Base-by-base conservation (phyloP, 2,329 filamentous ascomycete genomes). In the Hawksworthiomyces lignivorus region DNA sequence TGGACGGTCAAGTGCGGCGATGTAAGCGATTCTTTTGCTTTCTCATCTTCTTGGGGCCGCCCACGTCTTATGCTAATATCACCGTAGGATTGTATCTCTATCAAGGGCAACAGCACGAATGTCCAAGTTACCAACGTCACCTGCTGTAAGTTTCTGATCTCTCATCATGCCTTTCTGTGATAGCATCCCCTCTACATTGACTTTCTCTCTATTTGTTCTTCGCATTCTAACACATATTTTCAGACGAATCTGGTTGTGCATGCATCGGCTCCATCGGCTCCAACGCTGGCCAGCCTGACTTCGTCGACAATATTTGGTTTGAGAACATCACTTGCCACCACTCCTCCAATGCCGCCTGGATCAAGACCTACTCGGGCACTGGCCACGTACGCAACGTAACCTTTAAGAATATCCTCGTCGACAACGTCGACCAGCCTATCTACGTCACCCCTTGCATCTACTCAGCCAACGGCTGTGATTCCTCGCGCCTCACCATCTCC, bases 371-470 rank as follows among this genome's bases (percentile, higher is more conserved):
- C 49, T 49, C 61, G 7, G 64, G 63, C 8, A 52, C 54, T 17
- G 65, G 65, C 20, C 57, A 61, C 50, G 65, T 69, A 5, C 54
- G 52, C 14, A 69, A 69, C 50, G 54, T 69, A 19, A 68, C 65
- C 1, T 69, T 69, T 50, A 54, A 59, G 46, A 65, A 69, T 56
- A 56, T 63, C 42, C 36, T 48, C 12, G 55, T 62, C 46, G 53
- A 58, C 32, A 54, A 66, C 50, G 65, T 71, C 47, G 67, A 70
- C 52, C 67, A 70, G 52, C 68, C 67, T 11, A 68, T 71, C 48
- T 70, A 70, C 52, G 58, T 70, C 11, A 65, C 64, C 4, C 57
- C 62, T 0, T 71, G 67, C 48, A 70, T 69, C 50, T 70, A 69
- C 55, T 56, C 57, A 15, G 55, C 45, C 37, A 48, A 52, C 30